Base-by-base conservation (phyloP, 2,329 filamentous ascomycete genomes). In the Fusarium tanahbumbuense region DNA sequence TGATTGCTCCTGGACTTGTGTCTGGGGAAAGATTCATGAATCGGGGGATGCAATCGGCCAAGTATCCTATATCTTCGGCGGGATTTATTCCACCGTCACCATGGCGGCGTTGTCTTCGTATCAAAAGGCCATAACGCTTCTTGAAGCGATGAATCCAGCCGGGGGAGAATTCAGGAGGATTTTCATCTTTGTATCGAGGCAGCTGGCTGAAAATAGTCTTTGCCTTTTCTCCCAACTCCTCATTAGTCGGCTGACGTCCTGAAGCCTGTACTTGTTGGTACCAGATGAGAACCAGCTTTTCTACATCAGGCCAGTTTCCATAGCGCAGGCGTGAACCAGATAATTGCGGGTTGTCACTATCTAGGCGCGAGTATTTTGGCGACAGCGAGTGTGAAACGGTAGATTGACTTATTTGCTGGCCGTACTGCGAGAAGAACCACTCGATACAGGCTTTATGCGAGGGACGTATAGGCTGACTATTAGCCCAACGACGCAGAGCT, bases 131-230 rank as follows among this genome's bases (percentile, higher is more conserved):
- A 63, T 89, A 89, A 13, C 87, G 83, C 76, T 89, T 89, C 79
- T 89, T 89, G 79, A 89, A 89, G 37, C 87, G 83, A 71, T 89
- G 87, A 61, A 89, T 89, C 87, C 87, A 89, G 42, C 87, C 87
- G 0, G 87, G 87, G 0, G 87, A 89, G 76, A 89, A 89, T 76
- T 89, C 87, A 48, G 87, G 87, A 3, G 87, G 80, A n/a, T 78
- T 78, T 75, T 89, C 86, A 68, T 87, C 87, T 75, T 87, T 88
- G 77, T 89, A 89, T 20, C 87, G 85, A 18, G 87, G 87, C 28
- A 89, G 80, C 72, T 87, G 84, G 45, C 80, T 79, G 76, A 89
- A 89, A 70, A 89, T 88, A 60, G 79, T 75, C 76, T 88, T 89
- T 45, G 87, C 87, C 80, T 89, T 89, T 34, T 89, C 87, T 66